phyloP scores from a whole-genome alignment of 148 eudicot species.

The Silene uniflora region DNA sequence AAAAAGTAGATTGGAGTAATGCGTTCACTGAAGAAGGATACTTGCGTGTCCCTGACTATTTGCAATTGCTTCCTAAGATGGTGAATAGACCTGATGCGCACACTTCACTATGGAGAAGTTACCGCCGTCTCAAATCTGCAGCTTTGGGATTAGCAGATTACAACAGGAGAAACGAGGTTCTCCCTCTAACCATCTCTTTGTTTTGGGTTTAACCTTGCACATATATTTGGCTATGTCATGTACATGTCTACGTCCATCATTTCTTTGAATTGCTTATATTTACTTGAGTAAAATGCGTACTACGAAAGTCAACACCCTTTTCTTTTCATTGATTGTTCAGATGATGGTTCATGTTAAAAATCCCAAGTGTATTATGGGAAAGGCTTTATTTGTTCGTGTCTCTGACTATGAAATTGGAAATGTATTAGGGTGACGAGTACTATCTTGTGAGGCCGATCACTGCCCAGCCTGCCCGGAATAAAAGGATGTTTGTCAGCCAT shows the following conservation, averaged over 20 bases:
- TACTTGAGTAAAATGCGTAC: no score
- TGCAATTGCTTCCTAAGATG: neutral
- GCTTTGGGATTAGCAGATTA: constrained; percentile 1
- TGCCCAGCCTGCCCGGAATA: neutral
- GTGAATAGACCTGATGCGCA: neutral
- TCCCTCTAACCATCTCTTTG: no score
- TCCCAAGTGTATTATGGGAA: no score
- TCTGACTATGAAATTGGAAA: no score
- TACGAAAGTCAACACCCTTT: no score
- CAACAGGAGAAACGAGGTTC: neutral
- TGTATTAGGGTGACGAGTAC: neutral
- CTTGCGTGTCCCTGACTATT: neutral
- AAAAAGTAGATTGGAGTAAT: neutral
- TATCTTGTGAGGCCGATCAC: constrained; percentile 5
- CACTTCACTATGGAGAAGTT: neutral
- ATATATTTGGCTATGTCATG: no score
- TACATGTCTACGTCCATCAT: no score
- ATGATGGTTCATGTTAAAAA: no score
- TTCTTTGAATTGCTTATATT: no score
- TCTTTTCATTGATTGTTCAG: no score
- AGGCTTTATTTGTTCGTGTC: neutral
- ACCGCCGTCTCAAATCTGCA: constrained; percentile 12
- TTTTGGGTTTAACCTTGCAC: neutral
- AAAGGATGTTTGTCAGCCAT: neutral
- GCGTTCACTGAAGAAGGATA: constrained; percentile 2